Conservation (phyloP, 116 monocot species). For the Thalassia testudinum region DNA sequence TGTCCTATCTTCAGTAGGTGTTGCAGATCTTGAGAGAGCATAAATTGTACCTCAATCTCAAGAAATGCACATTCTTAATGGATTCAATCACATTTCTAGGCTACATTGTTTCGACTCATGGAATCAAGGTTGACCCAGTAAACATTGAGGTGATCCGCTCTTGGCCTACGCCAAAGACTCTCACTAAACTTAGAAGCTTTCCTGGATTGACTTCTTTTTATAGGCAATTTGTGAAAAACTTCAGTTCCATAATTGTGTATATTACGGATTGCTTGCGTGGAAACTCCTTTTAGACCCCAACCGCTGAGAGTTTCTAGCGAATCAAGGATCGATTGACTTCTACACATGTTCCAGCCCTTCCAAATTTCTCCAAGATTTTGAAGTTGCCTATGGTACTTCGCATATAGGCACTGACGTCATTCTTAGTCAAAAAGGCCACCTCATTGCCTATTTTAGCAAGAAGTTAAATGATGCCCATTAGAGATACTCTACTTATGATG, state of each 20-base stretch:
- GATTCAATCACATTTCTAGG: not conserved
- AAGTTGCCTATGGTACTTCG: conserved; percentile 3
- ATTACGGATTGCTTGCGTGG: not conserved
- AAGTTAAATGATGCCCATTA: not conserved
- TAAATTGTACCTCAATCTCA: not conserved
- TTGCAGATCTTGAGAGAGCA: not conserved
- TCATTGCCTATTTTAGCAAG: not conserved
- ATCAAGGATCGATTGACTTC: not conserved
- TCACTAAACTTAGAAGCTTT: not conserved
- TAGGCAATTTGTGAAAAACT: not conserved
- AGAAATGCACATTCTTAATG: conserved; percentile 1
- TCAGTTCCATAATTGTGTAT: not conserved
- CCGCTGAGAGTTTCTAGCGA: not conserved
- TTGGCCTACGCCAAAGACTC: not conserved
- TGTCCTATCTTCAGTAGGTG: not conserved
- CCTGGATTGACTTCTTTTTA: conserved; percentile 8
- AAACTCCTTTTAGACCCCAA: not conserved
- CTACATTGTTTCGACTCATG: not conserved
- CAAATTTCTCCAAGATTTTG: not conserved
- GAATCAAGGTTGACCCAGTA: not conserved
- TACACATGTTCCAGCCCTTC: not conserved
- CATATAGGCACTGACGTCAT: not conserved
- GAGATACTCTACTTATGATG: conserved; percentile 1
- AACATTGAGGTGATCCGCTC: not conserved
- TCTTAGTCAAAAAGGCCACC: not conserved